A percentile compares a stretch with the other conserved stretches of the same genome.
phyloP scores from a whole-genome alignment of 768 basidiomycete species.

The Boletus vermiculosoides region DNA sequence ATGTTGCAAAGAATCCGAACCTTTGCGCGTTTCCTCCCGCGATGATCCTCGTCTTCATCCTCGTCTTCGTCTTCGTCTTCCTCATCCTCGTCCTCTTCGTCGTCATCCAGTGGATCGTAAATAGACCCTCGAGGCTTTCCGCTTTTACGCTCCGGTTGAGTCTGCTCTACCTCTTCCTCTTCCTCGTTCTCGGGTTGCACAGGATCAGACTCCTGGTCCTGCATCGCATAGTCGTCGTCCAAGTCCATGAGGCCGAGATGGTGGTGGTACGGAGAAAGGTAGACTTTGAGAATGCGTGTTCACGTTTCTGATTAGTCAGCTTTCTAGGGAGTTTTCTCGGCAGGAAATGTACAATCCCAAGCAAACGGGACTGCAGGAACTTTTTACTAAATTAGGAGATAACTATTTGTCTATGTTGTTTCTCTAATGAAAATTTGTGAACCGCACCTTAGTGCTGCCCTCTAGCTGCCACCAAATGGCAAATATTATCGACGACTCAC shows the following conservation, averaged over 20 bases:
- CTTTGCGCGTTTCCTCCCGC: conserved; percentile 61
- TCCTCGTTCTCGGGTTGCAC: conserved; percentile 38
- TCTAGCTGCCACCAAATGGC: no score
- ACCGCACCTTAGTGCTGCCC: no score
- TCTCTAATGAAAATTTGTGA: no score
- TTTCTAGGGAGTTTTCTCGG: no score
- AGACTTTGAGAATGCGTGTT: neutral
- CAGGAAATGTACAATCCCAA: no score
- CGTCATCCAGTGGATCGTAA: conserved; percentile 38
- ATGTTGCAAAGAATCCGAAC: conserved; percentile 33
- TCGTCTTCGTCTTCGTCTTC: conserved; percentile 62
- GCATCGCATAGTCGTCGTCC: conserved; percentile 37
- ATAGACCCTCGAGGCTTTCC: conserved; percentile 32
- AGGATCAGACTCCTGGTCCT: conserved; percentile 29
- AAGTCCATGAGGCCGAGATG: conserved; percentile 30
- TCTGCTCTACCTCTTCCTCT: conserved; percentile 35
- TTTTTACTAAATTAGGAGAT: no score
- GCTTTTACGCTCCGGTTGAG: conserved; percentile 19
- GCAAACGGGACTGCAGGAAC: no score
- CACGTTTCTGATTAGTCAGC: conserved; percentile 26
- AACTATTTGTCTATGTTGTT: no score
- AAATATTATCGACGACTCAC: no score
- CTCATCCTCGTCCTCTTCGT: conserved; percentile 55
- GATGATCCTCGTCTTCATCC: conserved; percentile 40
- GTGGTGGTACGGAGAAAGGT: conserved; percentile 26